Base-by-base conservation (phyloP, 139 green algal genomes). In the Yamagishiella unicocca region DNA sequence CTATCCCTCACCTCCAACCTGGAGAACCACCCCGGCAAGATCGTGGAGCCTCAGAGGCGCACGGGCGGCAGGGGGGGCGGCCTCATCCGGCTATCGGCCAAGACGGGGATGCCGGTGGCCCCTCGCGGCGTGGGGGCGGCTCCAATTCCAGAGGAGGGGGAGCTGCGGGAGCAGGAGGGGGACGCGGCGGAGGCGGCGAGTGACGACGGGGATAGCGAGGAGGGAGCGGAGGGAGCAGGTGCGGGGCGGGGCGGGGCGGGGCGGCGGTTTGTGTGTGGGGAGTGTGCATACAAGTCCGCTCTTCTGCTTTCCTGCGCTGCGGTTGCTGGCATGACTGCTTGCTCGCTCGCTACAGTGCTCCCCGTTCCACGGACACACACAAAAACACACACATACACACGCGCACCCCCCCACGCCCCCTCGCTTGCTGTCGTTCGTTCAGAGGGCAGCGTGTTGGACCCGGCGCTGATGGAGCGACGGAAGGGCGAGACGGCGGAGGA, bases 401-500 rank as follows among this genome's bases (percentile, higher is more conserved):
- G 29, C 62, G 62, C 62, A 71, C 38, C 19, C 62, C 35, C 61
- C 61, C 61, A 70, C 27, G 31, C 62, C 62, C 22, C 29, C 62
- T 21, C 62, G 17, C 62, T n/a, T 40, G 62, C 29, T 12, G 38
- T 27, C 62, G 19, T 71, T 27, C 12, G 50, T 12, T 58, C 12
- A 58, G 12, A 58, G 50, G 75, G 53, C 33, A 70, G 75, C 24
- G 53, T 83, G 50, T 21, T 85, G 61, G 79, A 85, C 40, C 79
- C 38, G 42, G 61, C 58, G 2, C 27, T 91, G n/a, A 73, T 87
- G 62, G 78, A 75, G 58, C 88, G 94, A 62, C 88, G 83, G 1
- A 97, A 96, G 87, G 94, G 92, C 5, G 96, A 99, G 92, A 96
- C 75, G 0, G 88, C 92, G 17, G 96, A 98, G 70, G 96, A 98